Evolutionary conservation across 331 rosid genomes (phyloP).

Genomic region (Stylosanthes scabra): DNA sequence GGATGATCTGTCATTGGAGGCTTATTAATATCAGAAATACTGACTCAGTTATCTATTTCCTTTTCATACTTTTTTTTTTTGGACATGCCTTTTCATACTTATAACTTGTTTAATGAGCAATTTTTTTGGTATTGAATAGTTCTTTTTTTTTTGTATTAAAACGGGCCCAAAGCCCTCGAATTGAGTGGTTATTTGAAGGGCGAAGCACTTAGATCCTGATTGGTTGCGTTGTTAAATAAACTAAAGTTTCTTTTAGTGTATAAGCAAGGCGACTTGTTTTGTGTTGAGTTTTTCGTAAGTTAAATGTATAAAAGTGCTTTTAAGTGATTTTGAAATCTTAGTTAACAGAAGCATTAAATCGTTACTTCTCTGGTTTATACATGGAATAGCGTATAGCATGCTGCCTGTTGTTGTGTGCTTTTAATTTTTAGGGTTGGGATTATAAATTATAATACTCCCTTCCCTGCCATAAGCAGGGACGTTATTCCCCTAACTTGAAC

Average conservation of each 20-base stretch:
- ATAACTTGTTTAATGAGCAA: not conserved
- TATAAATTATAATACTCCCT: not conserved
- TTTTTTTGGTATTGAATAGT: too few relatives aligned
- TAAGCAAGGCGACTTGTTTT: not conserved
- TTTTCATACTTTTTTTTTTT: too few relatives aligned
- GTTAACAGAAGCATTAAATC: slow-evolving; percentile 5
- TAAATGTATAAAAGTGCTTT: not conserved
- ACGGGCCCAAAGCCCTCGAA: not conserved
- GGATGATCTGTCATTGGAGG: slow-evolving; percentile 6
- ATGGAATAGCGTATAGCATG: not conserved
- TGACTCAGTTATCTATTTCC: not conserved
- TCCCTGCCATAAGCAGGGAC: too few relatives aligned
- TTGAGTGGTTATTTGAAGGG: slow-evolving; percentile 26
- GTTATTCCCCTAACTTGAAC: slow-evolving; percentile 17
- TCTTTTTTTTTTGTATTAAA: too few relatives aligned
- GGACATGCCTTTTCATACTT: too few relatives aligned
- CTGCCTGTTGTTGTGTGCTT: slow-evolving; percentile 1
- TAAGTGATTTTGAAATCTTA: not conserved
- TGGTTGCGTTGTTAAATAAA: not conserved
- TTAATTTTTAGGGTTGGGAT: not conserved
- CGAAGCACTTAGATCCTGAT: not conserved
- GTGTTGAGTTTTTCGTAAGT: not conserved
- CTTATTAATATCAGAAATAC: slow-evolving; percentile 17
- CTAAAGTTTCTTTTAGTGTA: not conserved
- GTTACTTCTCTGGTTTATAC: slow-evolving; percentile 12